A percentile compares a stretch with the other conserved stretches of the same genome.
These are phyloP conservation scores for Cymbidium sinense DNA, from an alignment of 106 monocot genomes.

Conservation along the genomic window DNA sequence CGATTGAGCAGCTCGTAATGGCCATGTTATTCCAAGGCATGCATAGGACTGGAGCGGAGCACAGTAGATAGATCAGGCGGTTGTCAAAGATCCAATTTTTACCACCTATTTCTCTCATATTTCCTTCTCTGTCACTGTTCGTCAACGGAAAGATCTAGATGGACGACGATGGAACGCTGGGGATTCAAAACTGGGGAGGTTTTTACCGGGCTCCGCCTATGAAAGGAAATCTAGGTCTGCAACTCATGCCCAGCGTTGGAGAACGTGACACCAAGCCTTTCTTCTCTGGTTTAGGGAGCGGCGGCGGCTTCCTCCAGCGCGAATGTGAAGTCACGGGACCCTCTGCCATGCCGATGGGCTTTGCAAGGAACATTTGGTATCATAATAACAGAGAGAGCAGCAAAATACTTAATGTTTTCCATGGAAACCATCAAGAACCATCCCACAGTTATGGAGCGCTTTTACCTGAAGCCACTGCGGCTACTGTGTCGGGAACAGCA, in stretches of 20 bases:
- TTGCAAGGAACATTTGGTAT: conserved; percentile 30
- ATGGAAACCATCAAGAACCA: conserved; percentile 16
- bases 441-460: conserved; percentile 7
- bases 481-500: conserved; percentile 10
- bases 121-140: not conserved
- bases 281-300: conserved; percentile 16
- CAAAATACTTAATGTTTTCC: conserved; percentile 34
- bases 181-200: conserved; percentile 47
- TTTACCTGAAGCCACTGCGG: conserved; percentile 2
- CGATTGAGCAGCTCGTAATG: not conserved
- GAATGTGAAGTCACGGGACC: conserved; percentile 20
- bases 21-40: not conserved
- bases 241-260: conserved; percentile 55
- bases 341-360: conserved; percentile 28
- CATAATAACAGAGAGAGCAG: conserved; percentile 23
- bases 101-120: not conserved
- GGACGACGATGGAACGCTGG: conserved; percentile 66
- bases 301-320: conserved; percentile 22
- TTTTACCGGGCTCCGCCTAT: conserved; percentile 39
- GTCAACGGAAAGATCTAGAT: conserved; percentile 10
- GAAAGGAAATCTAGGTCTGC: conserved; percentile 58
- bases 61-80: not conserved
- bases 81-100: not conserved
- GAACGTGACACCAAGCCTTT: conserved; percentile 57
- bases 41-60: conserved; percentile 2